Evolutionary conservation across 257 asterid genomes (phyloP), one percentile per base, ranked within the genome.

Genomic region (Schizonepeta tenuifolia): DNA sequence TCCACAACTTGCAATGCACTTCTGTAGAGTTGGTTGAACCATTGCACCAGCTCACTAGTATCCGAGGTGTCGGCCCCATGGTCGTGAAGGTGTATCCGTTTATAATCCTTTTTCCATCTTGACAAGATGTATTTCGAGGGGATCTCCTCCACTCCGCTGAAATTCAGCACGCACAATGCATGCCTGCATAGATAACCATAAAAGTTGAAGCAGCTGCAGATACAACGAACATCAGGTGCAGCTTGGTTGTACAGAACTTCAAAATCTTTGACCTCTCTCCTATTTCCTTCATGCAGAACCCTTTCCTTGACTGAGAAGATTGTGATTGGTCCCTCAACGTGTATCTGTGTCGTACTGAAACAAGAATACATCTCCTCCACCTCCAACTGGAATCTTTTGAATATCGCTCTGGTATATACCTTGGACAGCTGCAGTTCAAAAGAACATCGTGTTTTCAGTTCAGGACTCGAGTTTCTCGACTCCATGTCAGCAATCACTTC

Each of bases 361-460:
- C 97, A 91, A 22, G 96, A 89, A 78, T 89, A 86, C 96, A 89
- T 91, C 79, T 86, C 96, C 83, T 89, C 96, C 51, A 87, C 95
- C 78, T 91, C 96, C 57, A 84, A 64, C 75, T 89, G 97, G 71
- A 88, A 86, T 81, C 69, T 82, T 50, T 73, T 87, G 65, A 91
- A 91, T 50, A 91, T 83, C 49, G 76, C 86, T 72, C 85, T 65
- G 13, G 93, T 87, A 20, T 89, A 91, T 20, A 82, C 78, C 71
- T 80, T 88, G 40, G 96, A 85, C 69, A 92, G 74, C 81, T 88
- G 96, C 68, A 88, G 72, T 66, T 89, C 97, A 44, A 85, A 91
- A 5, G 95, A 66, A 70, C 93, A 89, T 78, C 87, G 81, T 6
- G 96, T 89, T 79, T 83, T 92, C 53, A 88, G 76, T 46, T 88